Conservation (phyloP, 176 grass and related monocot species). For the Pontederia paniculata region DNA sequence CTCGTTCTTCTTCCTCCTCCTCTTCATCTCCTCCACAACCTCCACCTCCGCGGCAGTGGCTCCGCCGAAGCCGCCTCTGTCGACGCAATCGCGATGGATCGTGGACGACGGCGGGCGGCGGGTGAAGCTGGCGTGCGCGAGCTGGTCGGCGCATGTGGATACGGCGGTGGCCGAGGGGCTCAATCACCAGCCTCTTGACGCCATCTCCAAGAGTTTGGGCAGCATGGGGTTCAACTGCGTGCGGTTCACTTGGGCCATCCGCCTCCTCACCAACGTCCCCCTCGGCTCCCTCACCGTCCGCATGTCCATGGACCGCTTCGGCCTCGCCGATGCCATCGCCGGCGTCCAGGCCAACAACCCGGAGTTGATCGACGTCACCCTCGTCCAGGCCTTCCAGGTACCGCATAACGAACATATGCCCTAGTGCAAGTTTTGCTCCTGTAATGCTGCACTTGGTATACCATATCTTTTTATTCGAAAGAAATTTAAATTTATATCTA, state of each 20-base stretch:
- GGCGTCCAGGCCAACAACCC: slow-evolving; percentile 61
- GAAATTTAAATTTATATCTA: too few relatives aligned
- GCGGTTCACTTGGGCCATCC: too few relatives aligned
- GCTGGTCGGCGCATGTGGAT: not conserved
- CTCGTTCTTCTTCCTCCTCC: not conserved
- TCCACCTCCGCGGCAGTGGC: not conserved
- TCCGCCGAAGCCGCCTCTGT: not conserved
- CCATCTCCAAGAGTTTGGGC: not conserved
- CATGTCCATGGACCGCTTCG: slow-evolving; percentile 45
- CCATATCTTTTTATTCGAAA: too few relatives aligned
- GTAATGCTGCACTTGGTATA: too few relatives aligned
- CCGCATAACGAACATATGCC: too few relatives aligned
- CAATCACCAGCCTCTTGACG: not conserved
- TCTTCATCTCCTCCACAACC: not conserved
- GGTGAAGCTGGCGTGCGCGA: not conserved
- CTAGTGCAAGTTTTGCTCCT: too few relatives aligned
- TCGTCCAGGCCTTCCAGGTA: slow-evolving; percentile 53
- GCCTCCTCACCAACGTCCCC: too few relatives aligned
- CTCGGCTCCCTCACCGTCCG: slow-evolving; percentile 19
- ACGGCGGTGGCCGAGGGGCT: not conserved
- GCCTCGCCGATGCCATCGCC: slow-evolving; percentile 49
- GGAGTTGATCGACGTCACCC: slow-evolving; percentile 50
- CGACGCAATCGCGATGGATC: not conserved
- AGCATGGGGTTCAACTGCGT: too few relatives aligned
- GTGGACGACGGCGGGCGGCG: not conserved